phyloP scores from a whole-genome alignment of 371 early-diverging fungal species.

The Lichtheimia hyalospora region DNA sequence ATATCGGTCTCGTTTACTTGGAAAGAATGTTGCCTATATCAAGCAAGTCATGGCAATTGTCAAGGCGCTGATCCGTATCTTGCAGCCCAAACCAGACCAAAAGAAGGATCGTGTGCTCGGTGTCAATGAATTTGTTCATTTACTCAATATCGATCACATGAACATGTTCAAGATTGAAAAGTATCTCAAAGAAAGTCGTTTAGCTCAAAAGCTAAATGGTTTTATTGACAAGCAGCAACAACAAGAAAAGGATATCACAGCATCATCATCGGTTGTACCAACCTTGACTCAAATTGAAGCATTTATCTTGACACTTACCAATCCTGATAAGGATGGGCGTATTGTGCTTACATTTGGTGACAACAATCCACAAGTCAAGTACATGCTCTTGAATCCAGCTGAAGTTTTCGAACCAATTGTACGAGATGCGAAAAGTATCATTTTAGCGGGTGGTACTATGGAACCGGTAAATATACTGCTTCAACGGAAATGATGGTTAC shows the following conservation, averaged over 20 bases:
- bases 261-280: slow-evolving; percentile 31
- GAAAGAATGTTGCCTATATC: slow-evolving; percentile 78
- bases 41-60: slow-evolving; percentile 61
- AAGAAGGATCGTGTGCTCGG: slow-evolving; percentile 42
- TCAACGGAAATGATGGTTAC: not conserved
- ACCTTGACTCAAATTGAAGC: slow-evolving; percentile 54
- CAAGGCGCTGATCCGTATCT: slow-evolving; percentile 29
- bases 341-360: slow-evolving; percentile 48
- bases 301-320: slow-evolving; percentile 61
- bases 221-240: slow-evolving; percentile 48
- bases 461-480: slow-evolving; percentile 65
- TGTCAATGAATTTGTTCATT: slow-evolving; percentile 74
- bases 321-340: slow-evolving; percentile 71
- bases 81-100: slow-evolving; percentile 23
- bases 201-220: slow-evolving; percentile 75
- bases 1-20: slow-evolving; percentile 71
- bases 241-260: not conserved
- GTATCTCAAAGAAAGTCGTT: slow-evolving; percentile 69
- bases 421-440: slow-evolving; percentile 76
- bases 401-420: slow-evolving; percentile 81
- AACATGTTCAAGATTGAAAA: slow-evolving; percentile 82
- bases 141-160: slow-evolving; percentile 74
- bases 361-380: slow-evolving; percentile 51
- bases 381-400: slow-evolving; percentile 85
- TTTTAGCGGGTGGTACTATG: slow-evolving; percentile 98